phyloP scores from a whole-genome alignment of 2,329 filamentous ascomycete species.

The Meredithiella fracta region DNA sequence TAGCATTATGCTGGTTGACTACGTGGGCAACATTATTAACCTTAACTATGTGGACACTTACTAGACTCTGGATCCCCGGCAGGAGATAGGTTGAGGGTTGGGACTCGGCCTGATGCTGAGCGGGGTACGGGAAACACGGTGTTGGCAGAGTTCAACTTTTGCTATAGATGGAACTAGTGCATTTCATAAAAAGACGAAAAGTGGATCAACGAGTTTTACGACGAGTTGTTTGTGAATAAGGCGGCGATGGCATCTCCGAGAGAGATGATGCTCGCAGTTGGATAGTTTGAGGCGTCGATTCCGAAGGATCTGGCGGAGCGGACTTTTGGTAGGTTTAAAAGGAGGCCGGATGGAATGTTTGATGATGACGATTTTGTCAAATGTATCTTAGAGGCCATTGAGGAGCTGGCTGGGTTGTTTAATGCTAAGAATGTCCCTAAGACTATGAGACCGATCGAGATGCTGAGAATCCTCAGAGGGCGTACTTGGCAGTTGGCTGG shows the following conservation, averaged over 20 bases:
- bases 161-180: conserved; percentile 75
- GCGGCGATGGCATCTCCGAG: conserved; percentile 30
- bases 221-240: conserved; percentile 13
- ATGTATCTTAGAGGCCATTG: conserved; percentile 51
- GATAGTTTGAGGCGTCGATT: conserved; percentile 43
- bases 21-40: conserved; percentile 62
- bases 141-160: conserved; percentile 76
- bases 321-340: conserved; percentile 47
- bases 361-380: conserved; percentile 60
- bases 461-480: conserved; percentile 63
- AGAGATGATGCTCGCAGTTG: conserved; percentile 46
- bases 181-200: conserved; percentile 60
- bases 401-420: conserved; percentile 61
- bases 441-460: conserved; percentile 58
- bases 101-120: conserved; percentile 41
- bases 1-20: conserved; percentile 63
- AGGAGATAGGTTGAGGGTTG: conserved; percentile 43
- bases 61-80: conserved; percentile 67
- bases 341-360: conserved; percentile 51
- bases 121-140: conserved; percentile 67
- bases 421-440: conserved; percentile 59
- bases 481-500: conserved; percentile 62
- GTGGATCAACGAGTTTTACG: conserved; percentile 60
- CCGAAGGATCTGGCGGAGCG: conserved; percentile 52
- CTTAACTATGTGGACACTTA: conserved; percentile 42